phyloP scores from a whole-genome alignment of 2,329 filamentous ascomycete species.

The Beauveria sp. region DNA sequence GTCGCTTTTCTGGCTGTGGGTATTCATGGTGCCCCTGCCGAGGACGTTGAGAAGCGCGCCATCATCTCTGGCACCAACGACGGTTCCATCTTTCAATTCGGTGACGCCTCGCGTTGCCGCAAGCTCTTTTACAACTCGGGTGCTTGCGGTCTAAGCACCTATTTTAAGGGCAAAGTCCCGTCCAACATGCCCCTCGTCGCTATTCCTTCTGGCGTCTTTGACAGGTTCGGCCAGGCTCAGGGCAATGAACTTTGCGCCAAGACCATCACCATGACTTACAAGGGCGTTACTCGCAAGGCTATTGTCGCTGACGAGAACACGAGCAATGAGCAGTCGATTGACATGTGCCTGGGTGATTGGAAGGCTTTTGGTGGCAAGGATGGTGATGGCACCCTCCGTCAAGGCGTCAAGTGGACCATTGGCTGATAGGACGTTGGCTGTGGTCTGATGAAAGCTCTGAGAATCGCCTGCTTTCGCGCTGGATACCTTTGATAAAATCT shows the following conservation, averaged over 20 bases:
- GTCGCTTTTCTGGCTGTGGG: not conserved
- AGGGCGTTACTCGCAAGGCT: constrained; percentile 11
- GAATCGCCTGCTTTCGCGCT: constrained; percentile 9
- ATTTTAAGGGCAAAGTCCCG: constrained; percentile 9
- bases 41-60: not conserved
- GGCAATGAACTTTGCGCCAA: constrained; percentile 11
- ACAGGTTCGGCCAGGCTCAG: constrained; percentile 7
- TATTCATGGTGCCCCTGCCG: not conserved
- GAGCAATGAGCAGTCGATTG: constrained; percentile 18
- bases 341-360: constrained; percentile 12
- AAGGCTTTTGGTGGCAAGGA: constrained; percentile 12
- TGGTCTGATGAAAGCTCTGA: not conserved
- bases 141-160: constrained; percentile 11
- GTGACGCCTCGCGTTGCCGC: constrained; percentile 6
- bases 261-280: constrained; percentile 12
- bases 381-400: constrained; percentile 8
- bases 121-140: constrained; percentile 6
- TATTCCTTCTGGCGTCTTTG: constrained; percentile 7
- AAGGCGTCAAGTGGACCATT: constrained; percentile 9
- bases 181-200: constrained; percentile 8
- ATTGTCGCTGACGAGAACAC: constrained; percentile 15
- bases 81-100: constrained; percentile 12
- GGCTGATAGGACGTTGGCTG: not conserved
- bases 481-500: constrained; percentile 32
- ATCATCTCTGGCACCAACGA: constrained; percentile 7